Evolutionary conservation across 2,329 filamentous ascomycete species (phyloP).

Genomic region (Pseudonectria foliicola): DNA sequence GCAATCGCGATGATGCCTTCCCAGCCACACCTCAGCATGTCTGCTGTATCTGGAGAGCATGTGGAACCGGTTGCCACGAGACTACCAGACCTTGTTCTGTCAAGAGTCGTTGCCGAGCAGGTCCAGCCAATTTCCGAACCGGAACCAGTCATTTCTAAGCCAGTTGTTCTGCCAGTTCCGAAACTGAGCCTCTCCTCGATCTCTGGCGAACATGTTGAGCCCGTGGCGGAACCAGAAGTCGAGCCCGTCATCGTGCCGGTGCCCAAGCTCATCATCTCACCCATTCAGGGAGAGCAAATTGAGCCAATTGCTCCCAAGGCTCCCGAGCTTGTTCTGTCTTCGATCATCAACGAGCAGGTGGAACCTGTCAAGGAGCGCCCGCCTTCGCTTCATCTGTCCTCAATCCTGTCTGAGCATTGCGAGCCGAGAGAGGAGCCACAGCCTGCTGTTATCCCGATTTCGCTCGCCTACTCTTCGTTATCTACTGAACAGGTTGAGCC

Average conservation of each 20-base stretch:
- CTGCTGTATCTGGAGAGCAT: slow-evolving; percentile 13
- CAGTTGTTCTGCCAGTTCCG: neutral
- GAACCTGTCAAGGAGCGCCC: slow-evolving; percentile 23
- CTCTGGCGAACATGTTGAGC: slow-evolving; percentile 18
- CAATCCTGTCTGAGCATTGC: slow-evolving; percentile 24
- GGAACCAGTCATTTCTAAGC: slow-evolving; percentile 4
- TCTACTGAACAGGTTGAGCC: slow-evolving; percentile 32
- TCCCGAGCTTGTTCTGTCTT: slow-evolving; percentile 23
- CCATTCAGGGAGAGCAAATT: slow-evolving; percentile 22
- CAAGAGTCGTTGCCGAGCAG: slow-evolving; percentile 12
- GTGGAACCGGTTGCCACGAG: slow-evolving; percentile 7
- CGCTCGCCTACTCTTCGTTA: slow-evolving; percentile 29
- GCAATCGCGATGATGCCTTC: slow-evolving; percentile 2
- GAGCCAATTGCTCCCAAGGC: slow-evolving; percentile 6
- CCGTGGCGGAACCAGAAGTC: slow-evolving; percentile 23
- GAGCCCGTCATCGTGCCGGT: slow-evolving; percentile 11
- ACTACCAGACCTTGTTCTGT: slow-evolving; percentile 16
- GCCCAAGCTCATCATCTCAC: slow-evolving; percentile 23
- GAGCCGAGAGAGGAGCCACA: slow-evolving; percentile 29
- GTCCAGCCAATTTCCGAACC: slow-evolving; percentile 13
- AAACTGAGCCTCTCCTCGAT: slow-evolving; percentile 17
- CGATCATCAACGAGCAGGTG: slow-evolving; percentile 24
- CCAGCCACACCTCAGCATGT: slow-evolving; percentile 14
- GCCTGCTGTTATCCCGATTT: slow-evolving; percentile 8
- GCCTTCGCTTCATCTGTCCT: slow-evolving; percentile 22